These are phyloP conservation scores for Amylostereum areolatum DNA, from an alignment of 1,284 basidiomycete species.

Conservation along the genomic window DNA sequence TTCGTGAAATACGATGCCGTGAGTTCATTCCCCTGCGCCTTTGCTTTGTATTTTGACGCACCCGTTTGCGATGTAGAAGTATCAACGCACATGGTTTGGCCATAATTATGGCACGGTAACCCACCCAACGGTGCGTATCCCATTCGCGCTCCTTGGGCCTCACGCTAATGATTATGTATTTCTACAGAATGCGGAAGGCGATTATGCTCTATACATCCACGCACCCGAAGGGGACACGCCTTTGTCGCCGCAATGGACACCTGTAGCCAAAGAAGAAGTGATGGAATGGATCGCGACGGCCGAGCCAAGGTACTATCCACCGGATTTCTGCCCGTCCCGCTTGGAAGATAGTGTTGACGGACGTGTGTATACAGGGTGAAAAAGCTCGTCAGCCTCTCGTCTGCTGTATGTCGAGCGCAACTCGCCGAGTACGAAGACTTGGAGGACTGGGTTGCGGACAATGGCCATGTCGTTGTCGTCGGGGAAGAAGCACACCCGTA, in stretches of 20 bases:
- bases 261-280: slow-evolving; percentile 10
- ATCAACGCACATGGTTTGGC: slow-evolving; percentile 14
- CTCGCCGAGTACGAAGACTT: slow-evolving; percentile 31
- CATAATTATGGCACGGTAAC: slow-evolving; percentile 13
- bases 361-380: slow-evolving; percentile 29
- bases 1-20: slow-evolving; percentile 28
- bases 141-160: not conserved
- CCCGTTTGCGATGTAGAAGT: slow-evolving; percentile 1
- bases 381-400: slow-evolving; percentile 33
- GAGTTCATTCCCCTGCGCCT: slow-evolving; percentile 6
- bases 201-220: slow-evolving; percentile 24
- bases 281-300: slow-evolving; percentile 12
- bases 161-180: not conserved
- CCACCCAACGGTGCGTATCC: slow-evolving; percentile 28
- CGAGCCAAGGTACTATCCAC: slow-evolving; percentile 30
- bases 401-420: slow-evolving; percentile 27
- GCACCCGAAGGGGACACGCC: slow-evolving; percentile 12
- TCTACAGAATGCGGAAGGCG: slow-evolving; percentile 20
- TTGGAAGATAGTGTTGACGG: no score
- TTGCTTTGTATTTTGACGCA: not conserved
- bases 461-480: slow-evolving; percentile 36
- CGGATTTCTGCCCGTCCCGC: not conserved
- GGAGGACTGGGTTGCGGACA: slow-evolving; percentile 51
- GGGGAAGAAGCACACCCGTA: slow-evolving; percentile 30
- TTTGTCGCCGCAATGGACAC: slow-evolving; percentile 14